A percentile compares a stretch with the other conserved stretches of the same genome.
phyloP scores from a whole-genome alignment of 2,329 filamentous ascomycete species.

The Ceratocystis cacaofunesta region DNA sequence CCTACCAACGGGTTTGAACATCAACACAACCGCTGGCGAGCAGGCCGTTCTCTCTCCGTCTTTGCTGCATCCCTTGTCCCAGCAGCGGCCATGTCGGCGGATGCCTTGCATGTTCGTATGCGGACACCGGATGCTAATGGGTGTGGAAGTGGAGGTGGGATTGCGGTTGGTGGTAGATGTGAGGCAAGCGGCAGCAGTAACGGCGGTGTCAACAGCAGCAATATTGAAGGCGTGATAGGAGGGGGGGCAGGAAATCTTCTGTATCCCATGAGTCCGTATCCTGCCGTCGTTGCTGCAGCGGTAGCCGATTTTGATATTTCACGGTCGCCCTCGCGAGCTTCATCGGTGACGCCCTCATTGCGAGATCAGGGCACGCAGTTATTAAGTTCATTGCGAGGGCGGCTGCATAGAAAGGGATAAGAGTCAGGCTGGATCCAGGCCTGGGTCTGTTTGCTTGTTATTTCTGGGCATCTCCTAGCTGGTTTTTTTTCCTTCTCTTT shows the following conservation, averaged over 20 bases:
- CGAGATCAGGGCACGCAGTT: slow-evolving; percentile 9
- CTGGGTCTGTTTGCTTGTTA: not conserved
- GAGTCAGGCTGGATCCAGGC: not conserved
- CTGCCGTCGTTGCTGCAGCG: not conserved
- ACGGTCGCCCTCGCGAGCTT: not conserved
- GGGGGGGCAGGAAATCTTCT: not conserved
- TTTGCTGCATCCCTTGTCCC: not conserved
- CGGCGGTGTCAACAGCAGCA: not conserved
- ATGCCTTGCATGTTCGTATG: not conserved
- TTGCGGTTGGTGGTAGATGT: no score
- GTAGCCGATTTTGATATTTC: not conserved
- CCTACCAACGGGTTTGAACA: not conserved
- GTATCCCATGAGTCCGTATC: not conserved
- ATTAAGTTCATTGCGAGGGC: slow-evolving; percentile 10
- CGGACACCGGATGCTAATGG: not conserved
- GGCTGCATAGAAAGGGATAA: slow-evolving; percentile 6
- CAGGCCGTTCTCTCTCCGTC: not conserved
- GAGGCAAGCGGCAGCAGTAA: not conserved
- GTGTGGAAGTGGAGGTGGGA: no score
- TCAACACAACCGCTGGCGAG: not conserved
- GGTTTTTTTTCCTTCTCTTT: not conserved
- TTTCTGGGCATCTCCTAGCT: not conserved
- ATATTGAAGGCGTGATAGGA: not conserved
- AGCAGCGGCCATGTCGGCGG: not conserved
- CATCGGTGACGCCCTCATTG: slow-evolving; percentile 6